These are phyloP conservation scores for Fraxinus anomala DNA, from an alignment of 257 asterid species.

Conservation along the genomic window DNA sequence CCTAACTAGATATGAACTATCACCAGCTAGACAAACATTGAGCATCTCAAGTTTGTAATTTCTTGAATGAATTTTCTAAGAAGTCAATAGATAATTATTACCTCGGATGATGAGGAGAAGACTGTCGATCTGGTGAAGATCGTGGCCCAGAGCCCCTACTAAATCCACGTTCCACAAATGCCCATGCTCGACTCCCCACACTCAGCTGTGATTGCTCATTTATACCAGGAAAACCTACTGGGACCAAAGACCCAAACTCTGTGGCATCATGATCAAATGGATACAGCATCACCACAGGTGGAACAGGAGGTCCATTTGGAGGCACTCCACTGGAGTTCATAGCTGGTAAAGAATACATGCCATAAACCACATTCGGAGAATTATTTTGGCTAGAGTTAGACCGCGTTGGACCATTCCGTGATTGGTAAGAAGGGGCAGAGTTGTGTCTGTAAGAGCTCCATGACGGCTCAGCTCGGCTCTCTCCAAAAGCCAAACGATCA, in stretches of 20 bases:
- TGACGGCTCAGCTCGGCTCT: conserved; percentile 61
- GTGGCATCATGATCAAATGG: conserved; percentile 65
- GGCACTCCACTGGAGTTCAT: not conserved
- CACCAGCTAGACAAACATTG: not conserved
- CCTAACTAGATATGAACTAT: not conserved
- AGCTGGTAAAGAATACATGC: not conserved
- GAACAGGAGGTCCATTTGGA: conserved; percentile 54
- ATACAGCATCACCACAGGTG: conserved; percentile 72
- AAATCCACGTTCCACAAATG: conserved; percentile 57
- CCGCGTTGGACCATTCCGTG: conserved; percentile 67
- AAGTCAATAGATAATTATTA: conserved; percentile 28
- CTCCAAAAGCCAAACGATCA: conserved; percentile 56
- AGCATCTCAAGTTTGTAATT: not conserved
- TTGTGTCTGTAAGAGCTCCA: conserved; percentile 49
- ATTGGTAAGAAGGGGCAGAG: conserved; percentile 51
- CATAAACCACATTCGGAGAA: conserved; percentile 50
- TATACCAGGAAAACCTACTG: conserved; percentile 57
- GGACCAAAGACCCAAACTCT: conserved; percentile 85
- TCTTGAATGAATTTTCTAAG: conserved; percentile 11
- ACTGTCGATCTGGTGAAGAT: conserved; percentile 80
- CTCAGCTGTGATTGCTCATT: conserved; percentile 64
- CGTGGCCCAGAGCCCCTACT: conserved; percentile 54
- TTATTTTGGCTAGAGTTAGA: conserved; percentile 57
- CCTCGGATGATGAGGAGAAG: conserved; percentile 80
- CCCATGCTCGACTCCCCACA: conserved; percentile 55